Conservation (phyloP, 306 rosid species). For the Neltuma alba region DNA sequence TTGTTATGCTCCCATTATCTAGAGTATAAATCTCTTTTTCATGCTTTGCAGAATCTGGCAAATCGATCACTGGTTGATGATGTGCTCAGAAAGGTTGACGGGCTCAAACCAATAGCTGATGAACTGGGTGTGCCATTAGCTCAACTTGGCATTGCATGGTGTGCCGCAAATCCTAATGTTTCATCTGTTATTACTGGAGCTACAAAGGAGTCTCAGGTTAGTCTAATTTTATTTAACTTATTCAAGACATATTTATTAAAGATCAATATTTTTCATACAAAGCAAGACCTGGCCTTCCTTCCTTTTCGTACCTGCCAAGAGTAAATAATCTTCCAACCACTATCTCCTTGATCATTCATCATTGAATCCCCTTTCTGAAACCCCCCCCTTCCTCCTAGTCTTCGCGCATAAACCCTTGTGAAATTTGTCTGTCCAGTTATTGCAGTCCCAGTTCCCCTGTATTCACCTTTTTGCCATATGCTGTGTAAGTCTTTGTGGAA, state of each 20-base stretch:
- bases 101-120: constrained; percentile 93
- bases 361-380: neutral
- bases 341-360: neutral
- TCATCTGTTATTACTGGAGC: constrained; percentile 96
- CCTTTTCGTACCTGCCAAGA: neutral
- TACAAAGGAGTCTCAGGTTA: constrained; percentile 96
- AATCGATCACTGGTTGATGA: constrained; percentile 80
- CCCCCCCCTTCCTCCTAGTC: neutral
- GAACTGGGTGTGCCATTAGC: constrained; percentile 87
- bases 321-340: neutral
- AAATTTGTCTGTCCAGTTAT: neutral
- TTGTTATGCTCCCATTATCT: neutral
- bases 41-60: constrained; percentile 79
- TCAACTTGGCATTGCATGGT: constrained; percentile 96
- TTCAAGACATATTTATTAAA: constrained; percentile 4
- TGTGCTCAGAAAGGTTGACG: constrained; percentile 82
- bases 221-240: constrained; percentile 31
- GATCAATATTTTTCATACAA: neutral
- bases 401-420: neutral
- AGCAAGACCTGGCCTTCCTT: neutral
- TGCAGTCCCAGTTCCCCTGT: neutral
- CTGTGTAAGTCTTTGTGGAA: neutral
- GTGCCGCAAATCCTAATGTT: constrained; percentile 95
- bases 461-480: neutral
- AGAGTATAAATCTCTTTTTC: constrained; percentile 9